Conservation (phyloP, 805 yeast genomes). For the Candida chauliodis region DNA sequence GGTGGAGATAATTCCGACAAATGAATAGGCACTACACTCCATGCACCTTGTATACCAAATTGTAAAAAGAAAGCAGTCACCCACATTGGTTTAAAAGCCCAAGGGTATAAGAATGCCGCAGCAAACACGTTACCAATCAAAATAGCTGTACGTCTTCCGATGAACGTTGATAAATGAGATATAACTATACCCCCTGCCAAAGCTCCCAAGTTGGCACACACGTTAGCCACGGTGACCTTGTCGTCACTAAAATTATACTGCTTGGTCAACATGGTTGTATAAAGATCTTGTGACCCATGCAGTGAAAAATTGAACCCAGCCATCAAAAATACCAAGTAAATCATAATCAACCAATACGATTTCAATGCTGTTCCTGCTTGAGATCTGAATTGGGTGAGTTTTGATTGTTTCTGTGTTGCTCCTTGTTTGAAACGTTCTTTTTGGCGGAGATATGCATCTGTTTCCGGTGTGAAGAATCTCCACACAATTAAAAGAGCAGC, state of each 20-base stretch:
- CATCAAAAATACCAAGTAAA: constrained; percentile 43
- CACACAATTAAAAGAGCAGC: constrained; percentile 56
- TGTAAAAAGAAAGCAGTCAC: constrained; percentile 50
- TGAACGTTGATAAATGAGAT: constrained; percentile 55
- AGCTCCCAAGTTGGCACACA: constrained; percentile 66
- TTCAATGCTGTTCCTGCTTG: constrained; percentile 14
- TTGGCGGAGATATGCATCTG: constrained; percentile 43
- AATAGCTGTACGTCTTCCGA: constrained; percentile 61
- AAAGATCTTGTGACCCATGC: constrained; percentile 74
- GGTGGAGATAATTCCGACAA: constrained; percentile 56
- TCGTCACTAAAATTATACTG: constrained; percentile 48
- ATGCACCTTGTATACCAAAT: constrained; percentile 66
- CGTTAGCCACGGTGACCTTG: constrained; percentile 55
- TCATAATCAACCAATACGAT: constrained; percentile 29
- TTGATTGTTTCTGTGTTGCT: constrained; percentile 12
- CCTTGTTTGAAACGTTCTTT: constrained; percentile 7
- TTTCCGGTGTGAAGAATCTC: constrained; percentile 60
- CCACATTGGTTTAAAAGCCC: constrained; percentile 38
- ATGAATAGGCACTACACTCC: constrained; percentile 71
- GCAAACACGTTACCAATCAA: constrained; percentile 49
- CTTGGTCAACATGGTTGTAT: constrained; percentile 56
- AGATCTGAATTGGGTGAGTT: constrained; percentile 11
- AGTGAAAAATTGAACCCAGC: constrained; percentile 69
- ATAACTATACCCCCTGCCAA: constrained; percentile 58
- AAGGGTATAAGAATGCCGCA: constrained; percentile 61